Evolutionary conservation across 129 eudicot genomes (phyloP).

Genomic region (Smallanthus sonchifolius): DNA sequence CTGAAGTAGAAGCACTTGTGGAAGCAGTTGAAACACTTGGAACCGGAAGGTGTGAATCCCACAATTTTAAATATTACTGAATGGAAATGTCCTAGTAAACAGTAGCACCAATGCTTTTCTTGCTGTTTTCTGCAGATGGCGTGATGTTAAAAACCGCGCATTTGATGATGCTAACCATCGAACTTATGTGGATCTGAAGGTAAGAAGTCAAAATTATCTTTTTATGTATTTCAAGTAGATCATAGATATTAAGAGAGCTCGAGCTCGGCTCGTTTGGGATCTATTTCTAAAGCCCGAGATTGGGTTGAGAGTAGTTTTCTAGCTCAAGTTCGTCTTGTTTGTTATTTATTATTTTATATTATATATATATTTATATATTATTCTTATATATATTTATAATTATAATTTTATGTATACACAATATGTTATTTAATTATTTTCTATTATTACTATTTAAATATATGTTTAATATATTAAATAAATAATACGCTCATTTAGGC

Average conservation of each 20-base stretch:
- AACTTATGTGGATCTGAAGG: constrained; percentile 96
- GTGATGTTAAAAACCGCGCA: constrained; percentile 82
- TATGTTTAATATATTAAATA: no score
- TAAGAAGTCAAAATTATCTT: constrained; percentile 19
- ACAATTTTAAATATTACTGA: not conserved
- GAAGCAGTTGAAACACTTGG: constrained; percentile 94
- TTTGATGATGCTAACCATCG: constrained; percentile 86
- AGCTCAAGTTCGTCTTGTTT: not conserved
- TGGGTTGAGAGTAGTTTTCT: no score
- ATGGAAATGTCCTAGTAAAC: not conserved
- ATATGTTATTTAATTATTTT: no score
- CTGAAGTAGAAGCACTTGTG: constrained; percentile 93
- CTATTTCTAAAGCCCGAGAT: no score
- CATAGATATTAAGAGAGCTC: no score
- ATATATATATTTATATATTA: no score
- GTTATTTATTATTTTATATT: not conserved
- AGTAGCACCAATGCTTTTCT: not conserved
- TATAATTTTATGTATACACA: no score
- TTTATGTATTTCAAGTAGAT: not conserved
- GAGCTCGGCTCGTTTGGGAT: no score
- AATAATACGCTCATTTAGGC: no score
- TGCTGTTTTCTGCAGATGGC: constrained; percentile 66
- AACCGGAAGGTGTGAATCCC: constrained; percentile 71
- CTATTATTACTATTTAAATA: no score
- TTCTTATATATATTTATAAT: no score